Percentiles rank a stretch among this genome's conserved stretches.
phyloP scores from a whole-genome alignment of 352 stramenopile species.

The Phytophthora sansomeana region DNA sequence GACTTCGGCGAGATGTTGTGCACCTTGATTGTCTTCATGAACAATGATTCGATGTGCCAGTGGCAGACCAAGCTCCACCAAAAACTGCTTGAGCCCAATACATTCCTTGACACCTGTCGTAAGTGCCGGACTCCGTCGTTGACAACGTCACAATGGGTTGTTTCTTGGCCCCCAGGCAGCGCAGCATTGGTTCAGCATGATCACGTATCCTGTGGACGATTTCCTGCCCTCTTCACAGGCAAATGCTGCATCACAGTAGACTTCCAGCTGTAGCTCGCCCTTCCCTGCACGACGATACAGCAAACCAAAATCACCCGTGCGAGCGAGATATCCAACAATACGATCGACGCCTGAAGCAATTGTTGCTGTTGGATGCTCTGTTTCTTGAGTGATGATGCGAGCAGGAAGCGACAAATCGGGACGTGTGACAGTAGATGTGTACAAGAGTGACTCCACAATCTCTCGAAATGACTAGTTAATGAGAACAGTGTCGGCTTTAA shows the following conservation, averaged over 20 bases:
- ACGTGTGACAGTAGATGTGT: no score
- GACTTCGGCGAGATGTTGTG: no score
- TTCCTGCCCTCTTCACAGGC: conserved; percentile 2
- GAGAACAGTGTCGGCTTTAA: background rate
- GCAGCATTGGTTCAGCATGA: conserved; percentile 10
- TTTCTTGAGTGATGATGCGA: conserved; percentile 20
- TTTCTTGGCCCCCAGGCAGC: conserved; percentile 21
- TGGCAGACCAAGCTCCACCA: background rate
- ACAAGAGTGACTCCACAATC: no score
- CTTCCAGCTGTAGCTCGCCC: background rate
- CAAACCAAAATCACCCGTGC: background rate
- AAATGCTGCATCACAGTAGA: conserved; percentile 20
- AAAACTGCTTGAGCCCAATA: conserved; percentile 26
- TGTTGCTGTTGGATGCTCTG: conserved; percentile 9
- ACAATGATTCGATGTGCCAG: no score
- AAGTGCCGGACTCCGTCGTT: conserved; percentile 15
- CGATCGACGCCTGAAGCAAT: background rate
- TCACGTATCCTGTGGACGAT: conserved; percentile 4
- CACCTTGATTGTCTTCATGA: no score
- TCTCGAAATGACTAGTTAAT: background rate
- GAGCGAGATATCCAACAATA: conserved; percentile 8
- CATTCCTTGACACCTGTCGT: conserved; percentile 13
- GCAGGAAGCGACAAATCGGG: no score
- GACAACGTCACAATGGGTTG: conserved; percentile 26
- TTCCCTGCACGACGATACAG: background rate